These are phyloP conservation scores for Wickerhamiella allomyrinae DNA, from an alignment of 805 yeast genomes.

Conservation along the genomic window DNA sequence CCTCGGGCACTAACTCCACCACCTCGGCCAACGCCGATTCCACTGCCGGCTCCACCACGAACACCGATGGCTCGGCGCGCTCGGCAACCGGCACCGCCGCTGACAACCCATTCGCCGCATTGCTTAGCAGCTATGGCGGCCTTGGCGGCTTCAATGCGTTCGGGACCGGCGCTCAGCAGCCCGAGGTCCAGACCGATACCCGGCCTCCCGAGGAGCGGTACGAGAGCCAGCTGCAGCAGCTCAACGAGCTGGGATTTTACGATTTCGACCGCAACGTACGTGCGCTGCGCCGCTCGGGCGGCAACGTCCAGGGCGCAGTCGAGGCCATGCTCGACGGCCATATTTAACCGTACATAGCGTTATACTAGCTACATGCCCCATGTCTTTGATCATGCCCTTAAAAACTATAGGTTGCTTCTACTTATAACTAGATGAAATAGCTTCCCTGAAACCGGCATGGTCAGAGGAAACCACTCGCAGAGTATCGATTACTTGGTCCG, in stretches of 20 bases:
- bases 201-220: slow-evolving; percentile 74
- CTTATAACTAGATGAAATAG: too few species aligned
- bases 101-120: slow-evolving; percentile 5
- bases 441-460: too few species aligned
- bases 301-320: slow-evolving; percentile 92
- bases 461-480: not conserved
- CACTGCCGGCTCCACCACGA: not conserved
- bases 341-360: slow-evolving; percentile 23
- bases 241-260: slow-evolving; percentile 74
- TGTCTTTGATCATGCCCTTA: not conserved
- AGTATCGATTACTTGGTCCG: not conserved
- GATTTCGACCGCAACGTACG: slow-evolving; percentile 86
- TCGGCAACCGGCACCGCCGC: slow-evolving; percentile 6
- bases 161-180: slow-evolving; percentile 23
- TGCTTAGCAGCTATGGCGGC: slow-evolving; percentile 4
- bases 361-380: not conserved
- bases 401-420: not conserved
- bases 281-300: slow-evolving; percentile 90
- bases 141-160: slow-evolving; percentile 27
- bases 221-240: slow-evolving; percentile 55
- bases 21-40: too few species aligned
- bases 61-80: slow-evolving; percentile 8
- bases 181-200: slow-evolving; percentile 34
- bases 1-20: slow-evolving; percentile 13
- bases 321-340: slow-evolving; percentile 64